Evolutionary conservation across 2,329 filamentous ascomycete species (phyloP), one percentile per base, ranked within the genome.

Genomic region (Aspergillus proliferans): DNA sequence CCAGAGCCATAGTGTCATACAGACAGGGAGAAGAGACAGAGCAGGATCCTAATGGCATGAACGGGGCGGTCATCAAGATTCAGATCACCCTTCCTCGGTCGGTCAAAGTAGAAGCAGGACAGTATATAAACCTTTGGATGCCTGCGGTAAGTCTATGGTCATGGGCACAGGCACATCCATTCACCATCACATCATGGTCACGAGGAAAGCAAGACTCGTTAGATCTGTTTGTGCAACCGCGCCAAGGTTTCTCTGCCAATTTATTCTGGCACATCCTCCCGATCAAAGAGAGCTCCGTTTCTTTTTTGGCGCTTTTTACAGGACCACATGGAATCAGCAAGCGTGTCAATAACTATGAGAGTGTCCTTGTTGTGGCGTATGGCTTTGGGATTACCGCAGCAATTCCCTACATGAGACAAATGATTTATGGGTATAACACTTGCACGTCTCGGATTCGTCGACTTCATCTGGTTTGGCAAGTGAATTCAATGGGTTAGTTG

Each of bases 321-420:
- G 34, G 34, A 3, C 34, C 34, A 3, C 15, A 14, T 8, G n/a
- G 34, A 2, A 6, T n/a, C 10, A 38, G 12, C 15, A 6, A 38
- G 15, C 15, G 6, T 15, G 34, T 38, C 34, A 6, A 15, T 6
- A 3, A 15, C 10, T 38, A 38, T 15, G 34, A 63, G 43, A 63
- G 46, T 21, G 53, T 68, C 38, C 44, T 69, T 8, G 59, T 68
- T 48, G 50, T 69, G n/a, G 59, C 64, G 12, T 66, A 51, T 47
- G 58, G 58, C 22, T 64, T 62, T 34, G 56, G 64, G 3, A 65
- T 69, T 24, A 54, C 54, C 22, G 55, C 54, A 24, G 51, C 60
- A 21, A 45, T 68, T 43, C 58, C 57, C n/a, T 65, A 67, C 50
- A 39, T 68, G 7, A 65, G 62, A 45, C 40, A 66, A 49, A 50